Evolutionary conservation across 2,329 filamentous ascomycete species (phyloP).

Genomic region (Aureobasidium vineae): DNA sequence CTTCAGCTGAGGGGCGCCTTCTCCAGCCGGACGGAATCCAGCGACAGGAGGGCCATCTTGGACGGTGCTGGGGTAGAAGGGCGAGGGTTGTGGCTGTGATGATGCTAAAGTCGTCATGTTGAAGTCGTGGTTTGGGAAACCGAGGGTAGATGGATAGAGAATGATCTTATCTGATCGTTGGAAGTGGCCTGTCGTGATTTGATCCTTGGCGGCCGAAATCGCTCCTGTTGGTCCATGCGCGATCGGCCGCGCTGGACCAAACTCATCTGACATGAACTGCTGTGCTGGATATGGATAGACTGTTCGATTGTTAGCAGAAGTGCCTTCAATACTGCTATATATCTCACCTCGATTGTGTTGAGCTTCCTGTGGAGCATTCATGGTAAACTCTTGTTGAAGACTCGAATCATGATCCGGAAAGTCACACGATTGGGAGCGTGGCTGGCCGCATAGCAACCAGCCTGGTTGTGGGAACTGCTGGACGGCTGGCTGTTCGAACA

Average conservation of each 20-base stretch:
- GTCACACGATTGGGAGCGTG: background rate
- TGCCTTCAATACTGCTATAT: background rate
- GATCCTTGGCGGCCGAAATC: slow-evolving; percentile 19
- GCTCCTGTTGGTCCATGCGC: background rate
- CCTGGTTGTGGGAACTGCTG: background rate
- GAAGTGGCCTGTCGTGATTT: slow-evolving; percentile 2
- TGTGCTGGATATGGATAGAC: background rate
- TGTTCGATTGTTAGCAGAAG: background rate
- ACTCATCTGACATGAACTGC: background rate
- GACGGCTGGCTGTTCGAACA: background rate
- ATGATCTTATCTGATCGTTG: slow-evolving; percentile 28
- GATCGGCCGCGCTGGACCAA: background rate
- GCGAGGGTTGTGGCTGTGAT: background rate
- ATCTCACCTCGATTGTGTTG: background rate
- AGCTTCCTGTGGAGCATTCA: background rate
- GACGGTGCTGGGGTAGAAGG: background rate
- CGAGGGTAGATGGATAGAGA: slow-evolving; percentile 15
- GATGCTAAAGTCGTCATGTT: slow-evolving; percentile 12
- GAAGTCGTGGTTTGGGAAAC: background rate
- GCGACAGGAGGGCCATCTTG: background rate
- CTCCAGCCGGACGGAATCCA: background rate
- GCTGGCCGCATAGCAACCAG: background rate
- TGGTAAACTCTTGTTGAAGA: background rate
- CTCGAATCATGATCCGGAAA: background rate
- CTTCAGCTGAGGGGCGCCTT: slow-evolving; percentile 1